Evolutionary conservation across 2,329 filamentous ascomycete genomes (phyloP), one percentile per base, ranked within the genome.

Genomic region (Fusarium ramigenum): DNA sequence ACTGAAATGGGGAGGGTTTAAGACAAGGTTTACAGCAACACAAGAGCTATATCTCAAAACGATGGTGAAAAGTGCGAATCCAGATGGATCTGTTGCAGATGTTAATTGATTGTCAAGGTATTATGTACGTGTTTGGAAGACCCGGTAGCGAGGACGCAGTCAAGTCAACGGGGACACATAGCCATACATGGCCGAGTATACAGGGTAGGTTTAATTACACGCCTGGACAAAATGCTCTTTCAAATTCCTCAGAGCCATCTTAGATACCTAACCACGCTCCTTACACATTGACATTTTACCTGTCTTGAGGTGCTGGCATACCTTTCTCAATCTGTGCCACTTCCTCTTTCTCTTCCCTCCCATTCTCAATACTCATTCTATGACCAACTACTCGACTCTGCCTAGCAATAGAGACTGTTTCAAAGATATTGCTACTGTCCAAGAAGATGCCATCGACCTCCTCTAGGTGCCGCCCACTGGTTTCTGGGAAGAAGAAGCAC

Each of bases 381-480:
- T 14, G 19, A 7, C 0, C 1, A n/a, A 12, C 1, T 4, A 4
- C 1, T 32, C 16, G 21, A 5, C 16, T 60, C 9, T 9, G 9
- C 16, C 54, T 43, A 2, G 54, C 61, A 9, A 50, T 16, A 1
- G 61, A 37, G 0, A 60, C 44, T 0, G 54, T 63, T 43, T 60
- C 16, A 2, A 63, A 42, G 1, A 63, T 43, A 7, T 60, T 60
- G 5, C 4, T 42, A 5, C 43, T 63, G 5, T 60, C 43, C 3
- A 23, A 23, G 37, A 63, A 63, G 23, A 63, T 63, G 21, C 21
- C 54, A 21, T 63, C 61, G 9, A 63, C 61, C 9, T 63, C 61
- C 7, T 63, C 61, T 4, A 63, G 16, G 4, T 63, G 54, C 12
- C 10, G 61, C 0, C 61, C 54, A 14, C 61, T 63, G 16, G 61